Evolutionary conservation across 2,329 filamentous ascomycete genomes (phyloP).

Genomic region (Monilinia polystroma): DNA sequence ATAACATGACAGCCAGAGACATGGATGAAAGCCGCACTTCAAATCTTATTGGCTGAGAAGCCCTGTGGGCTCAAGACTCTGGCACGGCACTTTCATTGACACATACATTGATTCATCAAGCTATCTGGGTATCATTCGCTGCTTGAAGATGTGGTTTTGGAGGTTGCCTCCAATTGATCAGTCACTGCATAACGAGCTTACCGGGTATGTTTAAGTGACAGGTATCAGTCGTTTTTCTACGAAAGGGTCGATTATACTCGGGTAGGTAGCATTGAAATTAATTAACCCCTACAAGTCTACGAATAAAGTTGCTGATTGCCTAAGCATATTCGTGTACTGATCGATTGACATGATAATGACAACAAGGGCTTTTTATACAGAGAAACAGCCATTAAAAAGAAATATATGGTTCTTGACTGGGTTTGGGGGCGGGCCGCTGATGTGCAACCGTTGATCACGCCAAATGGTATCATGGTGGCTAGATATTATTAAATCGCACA

Average conservation of each 20-base stretch:
- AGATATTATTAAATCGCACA: conserved; percentile 21
- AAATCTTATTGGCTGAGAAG: neutral
- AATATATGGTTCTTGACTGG: neutral
- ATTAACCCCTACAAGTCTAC: neutral
- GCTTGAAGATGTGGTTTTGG: conserved; percentile 11
- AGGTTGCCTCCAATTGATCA: neutral
- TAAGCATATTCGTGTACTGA: neutral
- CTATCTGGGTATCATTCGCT: neutral
- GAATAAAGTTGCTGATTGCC: neutral
- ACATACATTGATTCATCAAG: conserved; percentile 10
- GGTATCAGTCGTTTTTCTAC: conserved; percentile 10
- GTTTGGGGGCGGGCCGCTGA: neutral
- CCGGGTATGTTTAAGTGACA: conserved; percentile 19
- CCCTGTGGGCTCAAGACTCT: neutral
- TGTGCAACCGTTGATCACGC: conserved; percentile 20
- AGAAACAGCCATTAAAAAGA: neutral
- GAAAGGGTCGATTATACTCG: neutral
- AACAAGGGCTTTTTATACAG: neutral
- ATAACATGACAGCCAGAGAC: conserved; percentile 8
- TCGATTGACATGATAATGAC: neutral
- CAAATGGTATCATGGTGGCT: conserved; percentile 13
- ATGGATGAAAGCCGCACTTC: conserved; percentile 15
- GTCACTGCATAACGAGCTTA: neutral
- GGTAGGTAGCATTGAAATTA: conserved; percentile 8
- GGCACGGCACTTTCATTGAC: conserved; percentile 16